These are phyloP conservation scores for Boletus bicolor DNA, from an alignment of 768 basidiomycete species.

Conservation along the genomic window DNA sequence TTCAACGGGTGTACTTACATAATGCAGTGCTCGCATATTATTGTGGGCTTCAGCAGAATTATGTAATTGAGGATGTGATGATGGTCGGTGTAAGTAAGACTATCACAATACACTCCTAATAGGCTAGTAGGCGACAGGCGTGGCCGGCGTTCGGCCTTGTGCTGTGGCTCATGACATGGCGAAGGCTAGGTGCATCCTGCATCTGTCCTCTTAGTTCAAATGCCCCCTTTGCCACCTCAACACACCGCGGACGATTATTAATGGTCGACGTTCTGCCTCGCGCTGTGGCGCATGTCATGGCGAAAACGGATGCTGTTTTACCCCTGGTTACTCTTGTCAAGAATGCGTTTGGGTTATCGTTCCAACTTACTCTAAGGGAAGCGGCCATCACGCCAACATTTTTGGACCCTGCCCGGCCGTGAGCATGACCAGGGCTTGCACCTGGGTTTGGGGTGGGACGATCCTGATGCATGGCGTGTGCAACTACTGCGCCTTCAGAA, in stretches of 20 bases:
- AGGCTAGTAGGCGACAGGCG: too few relatives aligned
- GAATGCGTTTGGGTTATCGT: neutral
- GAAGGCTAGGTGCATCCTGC: too few relatives aligned
- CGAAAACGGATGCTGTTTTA: neutral
- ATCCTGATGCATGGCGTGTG: neutral
- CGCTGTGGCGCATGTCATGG: neutral
- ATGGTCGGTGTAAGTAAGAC: too few relatives aligned
- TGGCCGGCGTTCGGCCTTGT: neutral
- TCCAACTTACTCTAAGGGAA: neutral
- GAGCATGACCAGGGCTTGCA: neutral
- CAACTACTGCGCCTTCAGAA: neutral
- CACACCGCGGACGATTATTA: neutral
- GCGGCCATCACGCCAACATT: neutral
- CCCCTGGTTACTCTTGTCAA: neutral
- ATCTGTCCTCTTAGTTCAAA: neutral
- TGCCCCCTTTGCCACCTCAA: neutral
- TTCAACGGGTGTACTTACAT: too few relatives aligned
- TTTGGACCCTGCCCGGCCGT: neutral
- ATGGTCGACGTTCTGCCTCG: too few relatives aligned
- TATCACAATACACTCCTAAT: too few relatives aligned
- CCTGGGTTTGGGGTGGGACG: neutral
- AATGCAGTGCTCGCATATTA: too few relatives aligned
- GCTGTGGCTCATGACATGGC: too few relatives aligned
- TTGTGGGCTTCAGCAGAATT: too few relatives aligned
- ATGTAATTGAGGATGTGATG: too few relatives aligned